Evolutionary conservation across 2,329 filamentous ascomycete genomes (phyloP), one percentile per base, ranked within the genome.

Genomic region (Alternaria metachromatica): DNA sequence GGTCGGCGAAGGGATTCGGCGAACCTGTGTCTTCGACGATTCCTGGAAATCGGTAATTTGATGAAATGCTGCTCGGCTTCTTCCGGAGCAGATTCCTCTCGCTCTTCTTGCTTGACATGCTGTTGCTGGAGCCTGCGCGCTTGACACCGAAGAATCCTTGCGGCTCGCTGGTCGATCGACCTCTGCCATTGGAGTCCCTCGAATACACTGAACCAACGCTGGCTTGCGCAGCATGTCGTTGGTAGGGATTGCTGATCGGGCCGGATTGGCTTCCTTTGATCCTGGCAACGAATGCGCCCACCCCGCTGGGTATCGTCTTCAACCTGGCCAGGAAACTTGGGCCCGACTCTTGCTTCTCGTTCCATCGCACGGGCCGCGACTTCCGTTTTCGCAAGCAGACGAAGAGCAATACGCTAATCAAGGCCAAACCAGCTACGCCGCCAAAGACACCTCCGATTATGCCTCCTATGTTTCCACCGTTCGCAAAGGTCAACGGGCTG

Each of bases 391-490:
- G 72, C 41, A 80, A 50, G 59, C 72, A 78, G 43, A 78, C 67
- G 62, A 80, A 79, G 12, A 80, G 60, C 18, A 80, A 53, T 6
- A 60, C 70, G 56, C 72, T 70, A 48, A 80, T 71, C 11, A 79
- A 30, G 12, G 73, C 75, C 20, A 80, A 68, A 7, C 63, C 75
- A n/a, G 73, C 68, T 15, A 80, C 69, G 5, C 77, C 77, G 26
- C 77, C 78, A 20, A 78, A 62, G n/a, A 77, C 73, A 4, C 76
- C 78, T 48, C 78, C 78, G 23, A 75, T 72, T 33, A 80, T 75
- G n/a, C 70, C 68, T 28, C 72, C 75, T 21, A 79, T 69, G 43
- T 78, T 75, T 4, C 67, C 65, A 50, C 68, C 58, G 7, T 67
- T 66, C 15, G 67, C 65, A 55, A 74, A 60, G 20, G 72, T 77